Evolutionary conservation across 75 land plant genomes (phyloP).

Genomic region (Picea glauca): DNA sequence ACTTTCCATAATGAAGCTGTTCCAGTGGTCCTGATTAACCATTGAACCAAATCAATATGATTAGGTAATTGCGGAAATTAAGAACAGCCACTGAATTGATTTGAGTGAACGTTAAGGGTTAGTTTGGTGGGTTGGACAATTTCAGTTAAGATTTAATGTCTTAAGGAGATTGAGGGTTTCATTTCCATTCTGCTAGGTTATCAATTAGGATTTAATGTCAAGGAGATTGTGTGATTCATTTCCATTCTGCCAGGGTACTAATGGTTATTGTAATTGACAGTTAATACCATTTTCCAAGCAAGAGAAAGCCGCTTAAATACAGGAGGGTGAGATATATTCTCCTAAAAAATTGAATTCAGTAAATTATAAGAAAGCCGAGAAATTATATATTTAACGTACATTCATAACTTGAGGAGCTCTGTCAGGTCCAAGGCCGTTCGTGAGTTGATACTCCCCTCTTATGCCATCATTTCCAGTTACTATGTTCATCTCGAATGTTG

Average conservation of each 20-base stretch:
- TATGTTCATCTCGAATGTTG: slow-evolving; percentile 40
- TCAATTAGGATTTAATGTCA: not conserved
- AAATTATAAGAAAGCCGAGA: not conserved
- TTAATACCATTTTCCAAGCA: not conserved
- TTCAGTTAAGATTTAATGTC: not conserved
- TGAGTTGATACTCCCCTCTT: slow-evolving; percentile 38
- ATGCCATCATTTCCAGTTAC: not conserved
- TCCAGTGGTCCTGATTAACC: too few relatives aligned
- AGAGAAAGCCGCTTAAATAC: not conserved
- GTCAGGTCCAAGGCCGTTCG: slow-evolving; percentile 36
- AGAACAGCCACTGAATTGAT: too few relatives aligned
- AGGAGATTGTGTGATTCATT: not conserved
- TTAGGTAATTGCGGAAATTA: too few relatives aligned
- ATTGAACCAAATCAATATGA: too few relatives aligned
- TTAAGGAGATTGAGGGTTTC: not conserved
- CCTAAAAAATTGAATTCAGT: not conserved
- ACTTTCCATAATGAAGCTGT: too few relatives aligned
- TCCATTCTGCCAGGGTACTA: not conserved
- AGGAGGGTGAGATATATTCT: not conserved
- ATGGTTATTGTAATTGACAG: too few relatives aligned
- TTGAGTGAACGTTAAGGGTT: too few relatives aligned
- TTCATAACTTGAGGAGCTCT: slow-evolving; percentile 22
- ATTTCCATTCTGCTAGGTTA: not conserved
- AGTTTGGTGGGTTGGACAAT: not conserved
- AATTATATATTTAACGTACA: slow-evolving; percentile 9